Percentiles rank a stretch among this genome's conserved stretches.
phyloP scores from a whole-genome alignment of 371 early-diverging fungal species.

The Batkoa obscura region DNA sequence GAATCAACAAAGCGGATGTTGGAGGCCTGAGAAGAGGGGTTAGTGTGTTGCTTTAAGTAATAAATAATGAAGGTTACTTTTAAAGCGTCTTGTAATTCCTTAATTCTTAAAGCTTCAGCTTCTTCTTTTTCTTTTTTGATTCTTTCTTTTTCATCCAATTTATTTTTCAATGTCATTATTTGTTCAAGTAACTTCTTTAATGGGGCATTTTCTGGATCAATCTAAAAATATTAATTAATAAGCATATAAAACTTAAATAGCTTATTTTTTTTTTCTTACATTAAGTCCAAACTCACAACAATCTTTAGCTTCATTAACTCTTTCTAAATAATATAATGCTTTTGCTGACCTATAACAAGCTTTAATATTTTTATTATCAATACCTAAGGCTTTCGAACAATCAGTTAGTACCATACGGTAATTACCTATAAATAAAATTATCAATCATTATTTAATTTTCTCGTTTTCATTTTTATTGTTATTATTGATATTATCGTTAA shows the following conservation, averaged over 20 bases:
- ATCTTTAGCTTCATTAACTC: slow-evolving; percentile 63
- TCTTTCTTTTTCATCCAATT: slow-evolving; percentile 17
- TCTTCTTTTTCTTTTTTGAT: slow-evolving; percentile 24
- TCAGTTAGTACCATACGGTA: slow-evolving; percentile 70
- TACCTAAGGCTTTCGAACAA: slow-evolving; percentile 64
- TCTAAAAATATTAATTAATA: slow-evolving; percentile 4
- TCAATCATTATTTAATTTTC: not conserved
- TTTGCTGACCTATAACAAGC: slow-evolving; percentile 79
- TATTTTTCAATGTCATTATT: slow-evolving; percentile 20
- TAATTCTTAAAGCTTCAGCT: slow-evolving; percentile 11
- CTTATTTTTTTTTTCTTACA: no score
- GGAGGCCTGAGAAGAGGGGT: not conserved
- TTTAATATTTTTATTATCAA: slow-evolving; percentile 66
- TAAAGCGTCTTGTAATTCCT: slow-evolving; percentile 20
- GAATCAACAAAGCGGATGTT: slow-evolving; percentile 1
- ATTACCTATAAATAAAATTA: slow-evolving; percentile 27
- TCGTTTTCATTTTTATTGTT: no score
- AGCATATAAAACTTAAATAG: not conserved
- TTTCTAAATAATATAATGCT: slow-evolving; percentile 59
- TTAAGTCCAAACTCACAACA: slow-evolving; percentile 49
- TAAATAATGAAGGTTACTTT: slow-evolving; percentile 14
- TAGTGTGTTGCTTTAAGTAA: not conserved
- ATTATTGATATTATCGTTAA: not conserved
- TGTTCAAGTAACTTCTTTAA: slow-evolving; percentile 22
- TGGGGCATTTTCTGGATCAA: slow-evolving; percentile 49